Conservation (phyloP, 306 rosid species). For the Medicago arabica region DNA sequence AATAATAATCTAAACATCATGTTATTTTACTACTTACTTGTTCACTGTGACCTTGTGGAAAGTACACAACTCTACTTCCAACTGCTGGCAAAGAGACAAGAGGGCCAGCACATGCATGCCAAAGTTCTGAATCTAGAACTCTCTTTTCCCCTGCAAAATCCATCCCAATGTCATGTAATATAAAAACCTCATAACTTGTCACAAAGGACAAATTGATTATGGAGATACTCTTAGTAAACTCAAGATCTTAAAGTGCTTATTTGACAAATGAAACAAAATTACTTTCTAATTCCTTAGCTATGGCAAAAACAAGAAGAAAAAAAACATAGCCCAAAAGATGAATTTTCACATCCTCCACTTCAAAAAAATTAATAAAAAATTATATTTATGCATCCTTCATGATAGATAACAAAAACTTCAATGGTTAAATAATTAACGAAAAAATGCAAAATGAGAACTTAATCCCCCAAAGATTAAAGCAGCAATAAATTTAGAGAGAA, state of each 20-base stretch:
- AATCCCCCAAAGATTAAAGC: not conserved
- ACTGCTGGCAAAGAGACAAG: constrained; percentile 89
- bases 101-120: constrained; percentile 99
- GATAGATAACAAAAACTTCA: constrained; percentile 12
- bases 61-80: constrained; percentile 92
- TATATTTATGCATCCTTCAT: constrained; percentile 1
- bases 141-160: constrained; percentile 82
- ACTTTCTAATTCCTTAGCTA: constrained; percentile 32
- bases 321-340: constrained; percentile 7
- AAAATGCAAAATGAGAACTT: not conserved
- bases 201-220: constrained; percentile 30
- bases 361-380: constrained; percentile 10
- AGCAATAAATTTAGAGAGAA: constrained; percentile 1
- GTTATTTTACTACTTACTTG: constrained; percentile 62
- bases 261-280: constrained; percentile 44
- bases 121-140: constrained; percentile 93
- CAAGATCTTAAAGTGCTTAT: constrained; percentile 44
- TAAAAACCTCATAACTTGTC: constrained; percentile 32
- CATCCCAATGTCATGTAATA: constrained; percentile 34
- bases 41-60: constrained; percentile 98
- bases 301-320: constrained; percentile 8
- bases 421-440: constrained; percentile 9
- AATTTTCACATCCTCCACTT: constrained; percentile 25
- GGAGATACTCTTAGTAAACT: constrained; percentile 31
- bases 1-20: constrained; percentile 36